A percentile compares a stretch with the other conserved stretches of the same genome.
Evolutionary conservation across 306 rosid species (phyloP).

Genomic region (Prunus mira): DNA sequence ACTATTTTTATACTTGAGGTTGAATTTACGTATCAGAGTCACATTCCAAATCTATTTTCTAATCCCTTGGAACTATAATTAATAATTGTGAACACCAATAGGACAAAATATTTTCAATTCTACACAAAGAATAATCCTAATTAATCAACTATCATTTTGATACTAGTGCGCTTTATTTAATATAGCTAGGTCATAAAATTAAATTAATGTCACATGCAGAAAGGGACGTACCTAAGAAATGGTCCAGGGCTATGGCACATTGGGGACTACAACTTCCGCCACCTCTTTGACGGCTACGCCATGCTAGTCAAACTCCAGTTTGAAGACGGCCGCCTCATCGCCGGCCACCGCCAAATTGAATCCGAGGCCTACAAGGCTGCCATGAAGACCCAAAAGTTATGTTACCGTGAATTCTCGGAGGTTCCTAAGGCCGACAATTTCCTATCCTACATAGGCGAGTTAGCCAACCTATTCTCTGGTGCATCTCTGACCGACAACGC

Average conservation of each 20-base stretch:
- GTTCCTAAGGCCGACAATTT: slow-evolving; percentile 69
- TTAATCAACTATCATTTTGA: neutral
- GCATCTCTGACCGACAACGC: slow-evolving; percentile 83
- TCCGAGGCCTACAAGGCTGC: slow-evolving; percentile 82
- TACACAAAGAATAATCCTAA: neutral
- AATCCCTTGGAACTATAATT: neutral
- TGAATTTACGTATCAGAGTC: neutral
- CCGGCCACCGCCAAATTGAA: slow-evolving; percentile 80
- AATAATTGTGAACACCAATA: neutral
- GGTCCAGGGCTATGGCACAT: slow-evolving; percentile 95
- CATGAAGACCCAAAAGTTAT: slow-evolving; percentile 55
- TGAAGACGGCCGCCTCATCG: slow-evolving; percentile 47
- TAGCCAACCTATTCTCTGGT: slow-evolving; percentile 75
- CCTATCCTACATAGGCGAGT: slow-evolving; percentile 65
- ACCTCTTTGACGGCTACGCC: slow-evolving; percentile 94
- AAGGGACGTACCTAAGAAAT: slow-evolving; percentile 86
- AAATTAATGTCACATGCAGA: slow-evolving; percentile 55
- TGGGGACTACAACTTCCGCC: slow-evolving; percentile 81
- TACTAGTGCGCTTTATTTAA: neutral
- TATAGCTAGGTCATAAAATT: neutral
- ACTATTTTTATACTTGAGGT: neutral
- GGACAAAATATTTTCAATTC: no score
- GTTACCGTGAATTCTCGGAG: slow-evolving; percentile 91
- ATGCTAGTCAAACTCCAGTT: slow-evolving; percentile 65
- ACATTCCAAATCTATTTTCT: neutral